Evolutionary conservation across 441 rosid genomes (phyloP).

Genomic region (Mallotus japonicus): DNA sequence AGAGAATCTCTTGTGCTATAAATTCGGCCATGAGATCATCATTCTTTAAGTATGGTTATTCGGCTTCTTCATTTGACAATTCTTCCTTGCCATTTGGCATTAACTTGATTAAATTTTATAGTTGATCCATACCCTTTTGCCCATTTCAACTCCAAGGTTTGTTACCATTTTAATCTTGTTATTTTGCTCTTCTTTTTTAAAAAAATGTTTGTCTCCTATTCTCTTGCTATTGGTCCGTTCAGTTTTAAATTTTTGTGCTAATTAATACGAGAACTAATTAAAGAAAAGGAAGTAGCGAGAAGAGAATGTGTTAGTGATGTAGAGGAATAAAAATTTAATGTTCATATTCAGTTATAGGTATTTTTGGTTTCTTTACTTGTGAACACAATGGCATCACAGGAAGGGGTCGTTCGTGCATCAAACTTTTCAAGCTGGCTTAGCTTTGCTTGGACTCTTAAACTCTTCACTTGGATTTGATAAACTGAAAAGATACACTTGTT

Average conservation of each 20-base stretch:
- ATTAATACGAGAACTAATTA: not conserved
- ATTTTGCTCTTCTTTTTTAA: not conserved
- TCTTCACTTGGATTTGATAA: not conserved
- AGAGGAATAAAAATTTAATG: not conserved
- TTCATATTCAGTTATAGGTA: not conserved
- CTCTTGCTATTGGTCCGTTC: no score
- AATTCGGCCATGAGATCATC: constrained; percentile 15
- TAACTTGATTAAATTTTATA: not conserved
- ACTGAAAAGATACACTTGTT: no score
- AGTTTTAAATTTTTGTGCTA: no score
- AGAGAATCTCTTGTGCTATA: constrained; percentile 17
- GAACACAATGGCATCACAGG: constrained; percentile 14
- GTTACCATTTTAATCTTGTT: not conserved
- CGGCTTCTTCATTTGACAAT: constrained; percentile 3
- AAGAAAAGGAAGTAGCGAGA: not conserved
- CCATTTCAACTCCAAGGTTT: constrained; percentile 19
- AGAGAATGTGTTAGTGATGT: not conserved
- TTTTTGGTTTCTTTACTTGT: not conserved
- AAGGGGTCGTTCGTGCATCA: not conserved
- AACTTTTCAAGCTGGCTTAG: not conserved
- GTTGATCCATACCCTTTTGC: constrained; percentile 7
- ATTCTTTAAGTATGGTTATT: not conserved
- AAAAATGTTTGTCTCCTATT: not conserved
- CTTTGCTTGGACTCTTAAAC: not conserved
- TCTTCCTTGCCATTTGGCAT: constrained; percentile 24